Evolutionary conservation across 2,329 filamentous ascomycete genomes (phyloP), one percentile per base, ranked within the genome.

Genomic region (Furcasterigmium furcatum): DNA sequence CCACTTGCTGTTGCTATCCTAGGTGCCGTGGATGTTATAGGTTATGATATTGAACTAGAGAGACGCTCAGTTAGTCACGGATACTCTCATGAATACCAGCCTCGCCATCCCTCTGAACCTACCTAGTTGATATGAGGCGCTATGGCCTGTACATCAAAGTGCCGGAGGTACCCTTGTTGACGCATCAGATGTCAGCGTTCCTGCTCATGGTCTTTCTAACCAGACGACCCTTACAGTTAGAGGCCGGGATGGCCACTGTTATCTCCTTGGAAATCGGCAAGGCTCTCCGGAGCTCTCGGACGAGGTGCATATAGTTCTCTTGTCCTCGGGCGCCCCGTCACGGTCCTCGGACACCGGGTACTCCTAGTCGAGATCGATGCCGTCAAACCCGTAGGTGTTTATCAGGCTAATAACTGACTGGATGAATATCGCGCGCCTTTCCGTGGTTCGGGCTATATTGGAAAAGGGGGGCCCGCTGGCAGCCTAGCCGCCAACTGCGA

Each of bases 351-450:
- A 50, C 1, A 56, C 60, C 1, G 65, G 65, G 44, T 74, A 73
- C 45, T 73, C 71, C 73, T 71, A 77, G 49, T 74, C 70, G 36
- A 73, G 55, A 41, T 74, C 70, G 9, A 73, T 34, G 29, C 41
- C 41, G 27, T 43, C 27, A 14, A 43, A 43, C 8, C 16, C 41
- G 32, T 32, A 44, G 3, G 35, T 44, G 14, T 44, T 32, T 20
- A 44, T 18, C 9, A 44, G 22, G 18, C 19, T 16, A 9, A 45
- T 45, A 12, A 45, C 32, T 12, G 32, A 36, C 30, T 44, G 30
- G 4, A 44, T 44, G 32, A 44, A 44, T 21, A 38, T 19, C 19
- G 42, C 30, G 2, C 42, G 42, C 2, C 20, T 25, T 12, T 22
- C 42, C 13, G 30, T 30, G 14, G 30, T 44, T 8, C 30, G 32